Evolutionary conservation across 352 stramenopile species (phyloP), one percentile per base, ranked within the genome.

Genomic region (Blastocystis sp.): DNA sequence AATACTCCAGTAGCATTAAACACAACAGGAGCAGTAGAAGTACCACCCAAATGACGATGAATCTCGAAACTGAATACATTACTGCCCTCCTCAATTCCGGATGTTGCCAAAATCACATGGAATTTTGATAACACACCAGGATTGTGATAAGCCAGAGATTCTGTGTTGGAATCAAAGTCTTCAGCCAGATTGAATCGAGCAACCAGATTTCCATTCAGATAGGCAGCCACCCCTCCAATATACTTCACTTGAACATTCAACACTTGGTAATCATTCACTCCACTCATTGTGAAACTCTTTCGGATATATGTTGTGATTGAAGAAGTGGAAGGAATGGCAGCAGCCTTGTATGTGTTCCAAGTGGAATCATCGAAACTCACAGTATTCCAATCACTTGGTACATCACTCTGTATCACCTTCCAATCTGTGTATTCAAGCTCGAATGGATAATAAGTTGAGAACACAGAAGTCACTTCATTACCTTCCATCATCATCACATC

Each of bases 231-330:
- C 0, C 65, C 65, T 57, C 65, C 71, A 19, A 42, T 24, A 32
- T 69, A 83, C 57, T 83, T 83, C 52, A 69, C 52, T 24, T 39
- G 27, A 3, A 69, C 32, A 59, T 83, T 83, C 63, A 75, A 19
- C 63, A 75, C 63, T n/a, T 49, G 32, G 14, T 69, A 69, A 43
- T 69, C 59, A 35, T 39, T 43, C 59, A 69, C 24, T 24, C 59
- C 39, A 16, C 27, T 7, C 11, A 83, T 37, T 6, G 19, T 6
- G 29, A 83, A 69, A 24, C 19, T 35, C 35, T 46, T 69, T 35
- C 71, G 24, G 37, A 69, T 51, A 43, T 83, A 83, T 3, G 63
- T 75, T 3, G 63, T 75, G 35, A 49, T 54, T 6, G 49, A 21
- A 12, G 27, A 16, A 29, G 27, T 75, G 32, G 63, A 35, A n/a